Conservation (phyloP, 371 early-diverging fungal genomes). For the Rhizopus stolonifer region DNA sequence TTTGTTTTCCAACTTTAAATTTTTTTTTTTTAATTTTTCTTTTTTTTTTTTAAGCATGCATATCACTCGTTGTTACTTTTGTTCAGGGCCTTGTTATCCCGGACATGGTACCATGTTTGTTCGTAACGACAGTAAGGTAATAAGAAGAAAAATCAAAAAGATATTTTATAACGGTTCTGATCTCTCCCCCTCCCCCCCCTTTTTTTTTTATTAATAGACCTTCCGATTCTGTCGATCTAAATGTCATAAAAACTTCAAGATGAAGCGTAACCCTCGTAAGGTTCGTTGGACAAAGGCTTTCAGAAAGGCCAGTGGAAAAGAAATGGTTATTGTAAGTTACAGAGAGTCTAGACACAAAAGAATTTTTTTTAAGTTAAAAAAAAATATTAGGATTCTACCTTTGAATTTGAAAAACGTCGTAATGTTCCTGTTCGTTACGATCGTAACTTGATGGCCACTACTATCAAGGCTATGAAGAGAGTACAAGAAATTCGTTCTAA, state of each 20-base stretch:
- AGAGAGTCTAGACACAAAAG: too few relatives aligned
- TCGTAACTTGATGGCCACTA: conserved; percentile 92
- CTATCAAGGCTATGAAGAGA: conserved; percentile 95
- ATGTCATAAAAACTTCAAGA: conserved; percentile 99
- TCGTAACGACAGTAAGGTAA: conserved; percentile 94
- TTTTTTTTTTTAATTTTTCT: conserved; percentile 4
- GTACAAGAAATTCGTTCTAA: conserved; percentile 89
- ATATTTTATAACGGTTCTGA: too few relatives aligned
- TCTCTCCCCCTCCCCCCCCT: conserved; percentile 2
- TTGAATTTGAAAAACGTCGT: conserved; percentile 97
- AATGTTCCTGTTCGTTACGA: conserved; percentile 97
- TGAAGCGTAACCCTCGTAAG: conserved; percentile 99
- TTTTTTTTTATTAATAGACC: too few relatives aligned
- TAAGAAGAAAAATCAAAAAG: too few relatives aligned
- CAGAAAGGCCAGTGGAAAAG: conserved; percentile 96
- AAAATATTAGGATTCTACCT: conserved; percentile 78
- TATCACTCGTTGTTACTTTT: conserved; percentile 99
- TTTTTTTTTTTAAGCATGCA: conserved; percentile 70
- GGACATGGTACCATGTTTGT: conserved; percentile 99
- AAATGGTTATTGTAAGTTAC: conserved; percentile 96
- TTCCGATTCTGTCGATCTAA: conserved; percentile 99
- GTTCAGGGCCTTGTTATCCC: conserved; percentile 97
- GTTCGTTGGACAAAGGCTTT: conserved; percentile 99
- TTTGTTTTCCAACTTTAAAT: conserved; percentile 4
- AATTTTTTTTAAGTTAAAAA: neutral